Base-by-base conservation (phyloP, 306 rosid species). In the Hippophae tibetana region DNA sequence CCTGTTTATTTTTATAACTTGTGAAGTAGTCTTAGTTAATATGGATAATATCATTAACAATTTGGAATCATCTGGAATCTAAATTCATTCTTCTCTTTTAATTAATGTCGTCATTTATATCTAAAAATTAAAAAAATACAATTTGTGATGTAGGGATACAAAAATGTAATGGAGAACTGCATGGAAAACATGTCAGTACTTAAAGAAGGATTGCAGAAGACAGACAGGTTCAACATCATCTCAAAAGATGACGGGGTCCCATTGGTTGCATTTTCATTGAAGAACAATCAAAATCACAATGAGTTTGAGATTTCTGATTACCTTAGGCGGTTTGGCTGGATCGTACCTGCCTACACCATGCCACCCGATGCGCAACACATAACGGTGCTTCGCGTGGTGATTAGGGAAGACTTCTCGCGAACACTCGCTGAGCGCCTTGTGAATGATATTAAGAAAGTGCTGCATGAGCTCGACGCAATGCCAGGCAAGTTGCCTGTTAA, bases 311-410 rank as follows among this genome's bases (percentile, higher is more conserved):
- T 90, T 27, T 85, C 98, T 0, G 89, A 87, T 64, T 18, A 70
- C 54, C 52, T 90, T 41, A 63, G 94, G 8, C 93, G 98, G 41
- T 87, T 70, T 38, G 98, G 98, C 0, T 90, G 98, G 98, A 90
- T 90, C 4, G 95, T 90, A 43, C 98, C 98, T 0, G 98, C 98
- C 4, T 90, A 90, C 76, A 81, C 92, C 47, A 90, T 90, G 98
- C 95, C 98, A 0, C 84, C 98, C 0, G 83, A 90, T 13, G 96
- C 98, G 1, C 89, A 90, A 25, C 84, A 78, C 23, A 56, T 90
- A 45, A 90, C 98, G 0, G 98, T 90, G 52, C 74, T 90, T 5
- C 88, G 98, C 0, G 95, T 90, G 1, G 98, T 90, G 13, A 85
- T 90, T 55, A 66, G 98, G 52, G 98, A 87, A 55, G 98, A 90